Conservation (phyloP, 805 yeast species). For the Kazachstania kunashirensis region DNA sequence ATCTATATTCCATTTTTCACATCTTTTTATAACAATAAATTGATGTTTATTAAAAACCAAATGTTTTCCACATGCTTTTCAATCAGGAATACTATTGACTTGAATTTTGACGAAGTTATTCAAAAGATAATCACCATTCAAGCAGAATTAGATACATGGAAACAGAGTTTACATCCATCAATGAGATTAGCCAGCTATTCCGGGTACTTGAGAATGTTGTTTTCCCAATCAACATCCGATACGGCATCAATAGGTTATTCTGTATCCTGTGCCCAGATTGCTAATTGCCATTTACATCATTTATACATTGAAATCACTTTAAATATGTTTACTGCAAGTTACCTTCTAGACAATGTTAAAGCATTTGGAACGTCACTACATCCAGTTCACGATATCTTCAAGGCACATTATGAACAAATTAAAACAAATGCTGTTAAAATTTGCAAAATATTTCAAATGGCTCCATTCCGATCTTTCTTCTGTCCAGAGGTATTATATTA, state of each 20-base stretch:
- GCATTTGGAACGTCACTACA: constrained; percentile 10
- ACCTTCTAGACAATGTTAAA: constrained; percentile 17
- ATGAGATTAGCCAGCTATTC: constrained; percentile 17
- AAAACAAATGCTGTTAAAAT: constrained; percentile 11
- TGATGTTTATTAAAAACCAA: constrained; percentile 13
- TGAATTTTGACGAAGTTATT: constrained; percentile 18
- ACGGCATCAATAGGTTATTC: constrained; percentile 15
- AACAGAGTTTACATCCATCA: constrained; percentile 14
- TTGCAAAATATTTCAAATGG: constrained; percentile 13
- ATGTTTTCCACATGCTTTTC: constrained; percentile 16
- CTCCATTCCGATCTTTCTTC: constrained; percentile 16
- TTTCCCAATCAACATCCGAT: constrained; percentile 11
- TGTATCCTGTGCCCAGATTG: constrained; percentile 15
- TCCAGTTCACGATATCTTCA: constrained; percentile 10
- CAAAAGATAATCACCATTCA: constrained; percentile 12
- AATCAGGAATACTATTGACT: constrained; percentile 10
- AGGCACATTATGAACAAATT: constrained; percentile 8
- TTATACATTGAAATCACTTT: constrained; percentile 13
- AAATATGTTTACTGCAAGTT: constrained; percentile 15
- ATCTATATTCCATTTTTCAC: constrained; percentile 16
- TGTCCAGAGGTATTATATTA: constrained; percentile 17
- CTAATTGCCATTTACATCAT: constrained; percentile 19
- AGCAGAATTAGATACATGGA: constrained; percentile 18
- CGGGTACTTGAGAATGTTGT: constrained; percentile 15
- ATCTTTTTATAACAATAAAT: constrained; percentile 15